phyloP scores from a whole-genome alignment of 768 basidiomycete species.

The Galerina sulciceps region DNA sequence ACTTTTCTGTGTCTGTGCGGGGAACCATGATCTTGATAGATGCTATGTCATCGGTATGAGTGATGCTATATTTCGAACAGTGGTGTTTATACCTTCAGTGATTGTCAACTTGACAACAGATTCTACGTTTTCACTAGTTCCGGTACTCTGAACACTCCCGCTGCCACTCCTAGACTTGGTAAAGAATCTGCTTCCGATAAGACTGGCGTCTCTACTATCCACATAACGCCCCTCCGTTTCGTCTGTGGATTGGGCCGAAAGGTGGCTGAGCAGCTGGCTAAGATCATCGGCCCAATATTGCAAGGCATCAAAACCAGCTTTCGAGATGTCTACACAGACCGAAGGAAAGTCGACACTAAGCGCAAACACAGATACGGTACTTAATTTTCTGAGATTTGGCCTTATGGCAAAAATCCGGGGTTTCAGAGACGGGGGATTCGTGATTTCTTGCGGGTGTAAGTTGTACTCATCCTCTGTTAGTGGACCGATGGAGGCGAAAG shows the following conservation, averaged over 20 bases:
- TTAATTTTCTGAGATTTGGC: slow-evolving; percentile 15
- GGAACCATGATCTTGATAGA: slow-evolving; percentile 55
- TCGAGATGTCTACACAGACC: slow-evolving; percentile 62
- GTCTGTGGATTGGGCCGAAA: slow-evolving; percentile 23
- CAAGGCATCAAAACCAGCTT: slow-evolving; percentile 71
- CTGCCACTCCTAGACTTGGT: slow-evolving; percentile 51
- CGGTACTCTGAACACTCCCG: slow-evolving; percentile 34
- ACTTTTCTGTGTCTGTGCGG: slow-evolving; percentile 34
- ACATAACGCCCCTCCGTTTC: slow-evolving; percentile 28
- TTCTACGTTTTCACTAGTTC: slow-evolving; percentile 36
- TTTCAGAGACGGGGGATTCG: slow-evolving; percentile 21
- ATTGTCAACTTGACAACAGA: slow-evolving; percentile 51
- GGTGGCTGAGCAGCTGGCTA: slow-evolving; percentile 67
- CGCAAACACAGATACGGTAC: slow-evolving; percentile 25
- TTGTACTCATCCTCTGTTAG: slow-evolving; percentile 26
- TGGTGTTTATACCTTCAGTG: slow-evolving; percentile 34
- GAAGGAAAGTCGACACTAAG: slow-evolving; percentile 60
- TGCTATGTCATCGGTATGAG: slow-evolving; percentile 20
- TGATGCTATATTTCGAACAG: slow-evolving; percentile 23
- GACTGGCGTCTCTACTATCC: slow-evolving; percentile 56
- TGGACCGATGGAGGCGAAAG: slow-evolving; percentile 56
- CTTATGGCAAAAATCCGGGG: slow-evolving; percentile 40
- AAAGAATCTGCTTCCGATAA: slow-evolving; percentile 85
- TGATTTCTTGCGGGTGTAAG: not conserved
- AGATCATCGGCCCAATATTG: slow-evolving; percentile 91